Evolutionary conservation across 768 basidiomycete species (phyloP).

Genomic region (Cubamyces lactineus): DNA sequence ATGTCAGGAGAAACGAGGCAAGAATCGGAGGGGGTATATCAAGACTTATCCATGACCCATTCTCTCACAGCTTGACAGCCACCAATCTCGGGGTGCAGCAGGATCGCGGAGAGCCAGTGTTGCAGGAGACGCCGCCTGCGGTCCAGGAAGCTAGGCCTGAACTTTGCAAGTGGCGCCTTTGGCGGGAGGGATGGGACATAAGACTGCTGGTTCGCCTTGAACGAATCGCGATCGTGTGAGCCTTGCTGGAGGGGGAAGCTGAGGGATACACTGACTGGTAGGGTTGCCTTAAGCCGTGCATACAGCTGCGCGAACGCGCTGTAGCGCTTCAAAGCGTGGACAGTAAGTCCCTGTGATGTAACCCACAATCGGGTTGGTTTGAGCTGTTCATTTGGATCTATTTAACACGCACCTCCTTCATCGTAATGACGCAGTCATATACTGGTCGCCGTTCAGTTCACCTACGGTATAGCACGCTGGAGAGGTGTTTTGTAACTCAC

Average conservation of each 20-base stretch:
- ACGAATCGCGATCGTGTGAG: background rate
- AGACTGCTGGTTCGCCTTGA: constrained; percentile 47
- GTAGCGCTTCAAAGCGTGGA: constrained; percentile 71
- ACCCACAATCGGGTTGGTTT: background rate
- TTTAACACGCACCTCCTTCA: constrained; percentile 51
- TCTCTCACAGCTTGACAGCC: constrained; percentile 57
- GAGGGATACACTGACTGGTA: constrained; percentile 49
- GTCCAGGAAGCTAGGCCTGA: constrained; percentile 70
- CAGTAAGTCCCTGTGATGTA: constrained; percentile 52
- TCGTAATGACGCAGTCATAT: constrained; percentile 71
- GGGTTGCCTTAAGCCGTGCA: constrained; percentile 46
- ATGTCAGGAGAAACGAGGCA: too few relatives aligned
- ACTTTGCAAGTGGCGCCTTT: constrained; percentile 68
- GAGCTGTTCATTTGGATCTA: background rate
- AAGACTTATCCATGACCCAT: constrained; percentile 57
- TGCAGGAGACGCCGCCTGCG: constrained; percentile 60
- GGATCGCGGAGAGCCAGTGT: constrained; percentile 64
- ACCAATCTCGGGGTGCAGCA: constrained; percentile 74
- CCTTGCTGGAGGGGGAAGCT: background rate
- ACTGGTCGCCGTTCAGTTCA: constrained; percentile 38
- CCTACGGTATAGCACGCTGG: background rate
- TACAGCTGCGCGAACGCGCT: constrained; percentile 64
- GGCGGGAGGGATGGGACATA: constrained; percentile 66
- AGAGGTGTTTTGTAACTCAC: constrained; percentile 39
- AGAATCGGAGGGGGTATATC: background rate